Base-by-base conservation (phyloP, 306 rosid species). In the Vachellia pachyceras region DNA sequence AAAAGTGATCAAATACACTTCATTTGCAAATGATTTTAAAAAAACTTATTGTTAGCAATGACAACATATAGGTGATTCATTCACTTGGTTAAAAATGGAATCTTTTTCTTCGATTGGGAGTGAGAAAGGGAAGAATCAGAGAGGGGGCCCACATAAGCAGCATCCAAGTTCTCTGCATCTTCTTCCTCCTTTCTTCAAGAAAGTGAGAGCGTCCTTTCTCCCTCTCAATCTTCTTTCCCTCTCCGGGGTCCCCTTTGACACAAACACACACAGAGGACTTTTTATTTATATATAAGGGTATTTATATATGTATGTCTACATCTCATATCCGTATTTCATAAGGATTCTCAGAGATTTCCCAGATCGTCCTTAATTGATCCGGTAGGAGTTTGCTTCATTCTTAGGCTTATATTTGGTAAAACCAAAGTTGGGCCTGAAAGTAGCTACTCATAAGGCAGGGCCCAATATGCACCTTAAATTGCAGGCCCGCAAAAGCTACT, bases 181-280 rank as follows among this genome's bases (percentile, higher is more conserved):
- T 63, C 67, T 23, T 58, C 36, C 35, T 8, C 13, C 54, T 42
- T 44, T 4, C 11, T 15, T 58, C 79, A 39, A 72, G 79, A 77
- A 77, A 83, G 82, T 83, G 79, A 73, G 72, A 78, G 25, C 37
- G 25, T 4, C 66, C 39, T 50, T 64, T 57, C 33, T 55, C 63
- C 33, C 63, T 20, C 12, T 52, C 23, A 15, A 8, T 20, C 3
- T 20, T 20, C 23, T 7, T 52, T 18, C 58, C 8, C 58, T 52
- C 11, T 40, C 63, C 25, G 72, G 82, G 85, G 70, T 52, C 82
- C 78, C 42, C 42, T 11, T 22, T 55, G 2, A 5, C 6, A 18
- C n/a, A n/a, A 7, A 2, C 2, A 18, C 33, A 2, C 3, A n/a
- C 18, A 29, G 1, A 29, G 1, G 5, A 6, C 29, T 20, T 18